Conservation (phyloP, 73 alveolate genomes). For the Stentor roeselii region DNA sequence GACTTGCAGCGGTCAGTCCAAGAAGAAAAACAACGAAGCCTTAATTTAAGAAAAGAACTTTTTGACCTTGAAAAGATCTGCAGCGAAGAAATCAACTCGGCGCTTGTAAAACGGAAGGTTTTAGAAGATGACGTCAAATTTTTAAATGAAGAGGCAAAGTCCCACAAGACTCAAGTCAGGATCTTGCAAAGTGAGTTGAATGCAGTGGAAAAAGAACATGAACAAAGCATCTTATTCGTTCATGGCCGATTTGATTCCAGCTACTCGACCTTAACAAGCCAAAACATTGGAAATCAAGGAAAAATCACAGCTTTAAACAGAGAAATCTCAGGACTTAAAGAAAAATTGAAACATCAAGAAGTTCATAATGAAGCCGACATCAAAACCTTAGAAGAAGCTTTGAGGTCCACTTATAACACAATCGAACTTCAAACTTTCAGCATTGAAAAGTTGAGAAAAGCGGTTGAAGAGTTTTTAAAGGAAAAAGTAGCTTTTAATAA, state of each 20-base stretch:
- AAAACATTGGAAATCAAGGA: not conserved
- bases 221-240: not conserved
- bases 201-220: not conserved
- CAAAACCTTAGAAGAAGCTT: conserved; percentile 6
- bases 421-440: conserved; percentile 22
- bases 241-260: not conserved
- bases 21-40: not conserved
- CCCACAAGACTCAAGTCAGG: not conserved
- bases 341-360: not conserved
- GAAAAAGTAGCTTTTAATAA: not conserved
- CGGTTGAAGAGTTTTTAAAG: not conserved
- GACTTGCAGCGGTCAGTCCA: not conserved
- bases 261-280: not conserved
- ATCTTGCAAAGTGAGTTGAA: not conserved
- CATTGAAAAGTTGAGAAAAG: not conserved
- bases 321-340: not conserved
- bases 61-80: not conserved
- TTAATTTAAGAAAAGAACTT: not conserved
- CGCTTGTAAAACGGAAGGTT: not conserved
- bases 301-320: not conserved
- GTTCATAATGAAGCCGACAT: not conserved
- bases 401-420: not conserved
- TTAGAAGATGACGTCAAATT: not conserved
- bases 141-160: not conserved
- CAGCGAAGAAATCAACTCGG: not conserved